These are phyloP conservation scores for Hippophae rhamnoides DNA, from an alignment of 306 rosid genomes.

Conservation along the genomic window DNA sequence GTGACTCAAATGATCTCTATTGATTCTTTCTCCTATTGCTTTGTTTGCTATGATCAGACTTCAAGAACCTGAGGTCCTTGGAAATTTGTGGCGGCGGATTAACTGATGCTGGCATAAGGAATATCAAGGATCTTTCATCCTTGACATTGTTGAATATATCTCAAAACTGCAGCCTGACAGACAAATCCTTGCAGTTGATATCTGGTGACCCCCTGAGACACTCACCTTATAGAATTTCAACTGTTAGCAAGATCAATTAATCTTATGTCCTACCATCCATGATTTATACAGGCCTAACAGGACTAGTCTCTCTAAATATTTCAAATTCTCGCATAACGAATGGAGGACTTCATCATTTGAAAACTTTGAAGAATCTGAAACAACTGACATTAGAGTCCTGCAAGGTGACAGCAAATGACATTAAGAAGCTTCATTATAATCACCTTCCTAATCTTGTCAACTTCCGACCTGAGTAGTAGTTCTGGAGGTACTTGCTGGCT, in stretches of 20 bases:
- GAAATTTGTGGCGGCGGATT: slow-evolving; percentile 93
- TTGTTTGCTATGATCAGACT: slow-evolving; percentile 35
- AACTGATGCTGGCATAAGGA: slow-evolving; percentile 85
- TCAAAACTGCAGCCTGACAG: slow-evolving; percentile 78
- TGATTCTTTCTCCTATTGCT: not conserved
- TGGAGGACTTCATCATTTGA: slow-evolving; percentile 69
- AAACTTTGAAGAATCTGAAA: slow-evolving; percentile 62
- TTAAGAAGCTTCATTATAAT: slow-evolving; percentile 58
- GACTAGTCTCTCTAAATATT: slow-evolving; percentile 63
- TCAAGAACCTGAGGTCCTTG: slow-evolving; percentile 76
- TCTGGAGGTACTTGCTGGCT: not conserved
- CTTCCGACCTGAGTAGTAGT: slow-evolving; percentile 68
- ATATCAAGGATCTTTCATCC: slow-evolving; percentile 76
- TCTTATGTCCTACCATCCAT: slow-evolving; percentile 7
- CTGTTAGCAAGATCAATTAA: not conserved
- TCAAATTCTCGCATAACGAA: slow-evolving; percentile 67
- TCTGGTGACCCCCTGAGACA: slow-evolving; percentile 41
- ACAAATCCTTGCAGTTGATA: slow-evolving; percentile 70
- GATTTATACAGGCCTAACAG: slow-evolving; percentile 57
- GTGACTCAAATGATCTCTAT: not conserved
- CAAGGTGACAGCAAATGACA: slow-evolving; percentile 63
- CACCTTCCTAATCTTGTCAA: slow-evolving; percentile 76
- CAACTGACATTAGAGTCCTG: slow-evolving; percentile 80
- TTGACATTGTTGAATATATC: slow-evolving; percentile 73
- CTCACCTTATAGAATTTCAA: not conserved